Conservation (phyloP, 2,329 filamentous ascomycete species). For the Erysiphe pulchra region DNA sequence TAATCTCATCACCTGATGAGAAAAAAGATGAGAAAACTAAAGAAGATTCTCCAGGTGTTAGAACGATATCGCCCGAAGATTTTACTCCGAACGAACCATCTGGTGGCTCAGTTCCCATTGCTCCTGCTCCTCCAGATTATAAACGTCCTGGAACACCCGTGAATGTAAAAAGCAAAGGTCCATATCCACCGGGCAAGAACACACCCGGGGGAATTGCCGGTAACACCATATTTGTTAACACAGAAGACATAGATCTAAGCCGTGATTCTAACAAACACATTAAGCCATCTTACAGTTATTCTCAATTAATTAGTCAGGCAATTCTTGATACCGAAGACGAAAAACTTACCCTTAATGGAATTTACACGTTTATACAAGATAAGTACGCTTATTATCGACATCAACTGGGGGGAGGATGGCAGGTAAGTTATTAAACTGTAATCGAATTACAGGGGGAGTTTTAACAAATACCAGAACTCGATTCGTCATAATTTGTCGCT, state of each 20-base stretch:
- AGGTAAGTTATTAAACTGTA: conserved; percentile 30
- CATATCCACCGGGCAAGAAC: conserved; percentile 7
- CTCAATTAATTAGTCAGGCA: conserved; percentile 87
- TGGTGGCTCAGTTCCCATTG: conserved; percentile 21
- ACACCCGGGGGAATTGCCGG: conserved; percentile 10
- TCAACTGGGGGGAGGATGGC: conserved; percentile 57
- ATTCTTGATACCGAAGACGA: conserved; percentile 70
- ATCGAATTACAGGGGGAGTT: not conserved
- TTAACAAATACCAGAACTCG: conserved; percentile 37
- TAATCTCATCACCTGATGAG: conserved; percentile 14
- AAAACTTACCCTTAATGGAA: conserved; percentile 73
- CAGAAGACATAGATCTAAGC: conserved; percentile 44
- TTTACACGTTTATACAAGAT: conserved; percentile 78
- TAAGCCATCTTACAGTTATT: conserved; percentile 91
- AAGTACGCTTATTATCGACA: conserved; percentile 85
- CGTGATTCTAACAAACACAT: conserved; percentile 67
- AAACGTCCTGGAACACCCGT: conserved; percentile 32
- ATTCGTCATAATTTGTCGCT: conserved; percentile 91
- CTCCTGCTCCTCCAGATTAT: conserved; percentile 33
- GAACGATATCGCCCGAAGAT: conserved; percentile 1
- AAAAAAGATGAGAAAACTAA: not conserved
- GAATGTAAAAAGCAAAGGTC: conserved; percentile 6
- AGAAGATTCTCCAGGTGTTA: not conserved
- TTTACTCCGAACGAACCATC: conserved; percentile 6
- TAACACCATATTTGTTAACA: conserved; percentile 21